Conservation (phyloP, 345 rosid species). For the Arabis hirsuta region DNA sequence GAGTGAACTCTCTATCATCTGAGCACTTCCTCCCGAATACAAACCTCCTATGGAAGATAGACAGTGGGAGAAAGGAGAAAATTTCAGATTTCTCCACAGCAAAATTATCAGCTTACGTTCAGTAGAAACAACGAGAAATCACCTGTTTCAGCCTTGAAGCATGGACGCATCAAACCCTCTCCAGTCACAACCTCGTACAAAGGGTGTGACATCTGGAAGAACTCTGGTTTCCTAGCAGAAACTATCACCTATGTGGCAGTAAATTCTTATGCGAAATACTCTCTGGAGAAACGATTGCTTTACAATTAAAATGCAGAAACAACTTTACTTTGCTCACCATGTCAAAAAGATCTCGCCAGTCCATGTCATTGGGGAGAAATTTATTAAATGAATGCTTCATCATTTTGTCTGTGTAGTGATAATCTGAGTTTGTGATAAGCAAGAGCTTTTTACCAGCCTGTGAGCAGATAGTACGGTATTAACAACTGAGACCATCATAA, state of each 20-base stretch:
- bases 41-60: constrained; percentile 63
- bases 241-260: constrained; percentile 70
- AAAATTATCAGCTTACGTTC: not conserved
- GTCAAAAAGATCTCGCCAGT: constrained; percentile 91
- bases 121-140: constrained; percentile 34
- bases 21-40: constrained; percentile 98
- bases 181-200: constrained; percentile 93
- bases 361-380: constrained; percentile 90
- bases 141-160: constrained; percentile 92
- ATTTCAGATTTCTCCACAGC: not conserved
- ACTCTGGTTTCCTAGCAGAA: constrained; percentile 97
- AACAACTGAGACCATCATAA: constrained; percentile 24
- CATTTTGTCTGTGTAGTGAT: constrained; percentile 94
- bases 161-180: constrained; percentile 95
- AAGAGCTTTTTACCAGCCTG: constrained; percentile 97
- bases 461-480: constrained; percentile 29
- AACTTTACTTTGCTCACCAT: constrained; percentile 54
- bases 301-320: constrained; percentile 1
- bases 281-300: not conserved
- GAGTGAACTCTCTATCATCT: constrained; percentile 88
- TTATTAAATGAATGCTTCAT: constrained; percentile 93
- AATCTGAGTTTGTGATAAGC: constrained; percentile 96
- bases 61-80: constrained; percentile 10
- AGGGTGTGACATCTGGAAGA: constrained; percentile 98
- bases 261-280: not conserved